Conservation (phyloP, 495 filamentous ascomycete species). For the Xylaria intraflava region DNA sequence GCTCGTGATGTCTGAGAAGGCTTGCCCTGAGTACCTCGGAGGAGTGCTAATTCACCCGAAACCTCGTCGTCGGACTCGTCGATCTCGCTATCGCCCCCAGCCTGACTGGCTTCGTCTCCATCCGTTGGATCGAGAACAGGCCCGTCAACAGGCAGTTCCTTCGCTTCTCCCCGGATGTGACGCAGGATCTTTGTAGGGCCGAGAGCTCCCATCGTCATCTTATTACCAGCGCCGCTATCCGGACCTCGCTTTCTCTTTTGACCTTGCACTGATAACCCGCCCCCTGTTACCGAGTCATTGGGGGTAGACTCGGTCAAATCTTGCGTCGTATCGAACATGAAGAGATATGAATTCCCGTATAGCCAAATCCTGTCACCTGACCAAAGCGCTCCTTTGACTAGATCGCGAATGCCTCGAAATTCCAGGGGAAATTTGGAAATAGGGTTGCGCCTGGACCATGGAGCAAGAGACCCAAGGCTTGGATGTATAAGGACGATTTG, state of each 20-base stretch:
- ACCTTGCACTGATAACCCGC: conserved; percentile 42
- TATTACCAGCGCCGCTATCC: conserved; percentile 51
- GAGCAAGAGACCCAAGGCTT: conserved; percentile 61
- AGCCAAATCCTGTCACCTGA: conserved; percentile 75
- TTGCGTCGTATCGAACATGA: conserved; percentile 80
- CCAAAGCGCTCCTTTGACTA: conserved; percentile 80
- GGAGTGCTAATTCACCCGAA: conserved; percentile 33
- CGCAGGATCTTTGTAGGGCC: conserved; percentile 27
- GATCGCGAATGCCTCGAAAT: conserved; percentile 64
- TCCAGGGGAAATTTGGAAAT: conserved; percentile 63
- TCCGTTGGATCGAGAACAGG: conserved; percentile 21
- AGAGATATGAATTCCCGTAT: conserved; percentile 77
- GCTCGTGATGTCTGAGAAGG: conserved; percentile 11
- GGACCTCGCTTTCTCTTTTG: conserved; percentile 52
- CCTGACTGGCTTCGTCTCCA: conserved; percentile 34
- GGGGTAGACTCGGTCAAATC: conserved; percentile 46
- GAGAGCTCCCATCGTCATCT: conserved; percentile 47
- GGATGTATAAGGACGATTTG: conserved; percentile 73
- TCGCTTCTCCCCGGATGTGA: conserved; percentile 17
- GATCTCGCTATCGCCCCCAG: conserved; percentile 32
- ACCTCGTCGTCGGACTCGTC: conserved; percentile 34
- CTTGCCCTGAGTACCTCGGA: conserved; percentile 27
- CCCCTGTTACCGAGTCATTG: conserved; percentile 29
- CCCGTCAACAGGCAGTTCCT: conserved; percentile 20
- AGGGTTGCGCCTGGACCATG: conserved; percentile 83